phyloP scores from a whole-genome alignment of 805 yeast species.

The Metschnikowia lunata region DNA sequence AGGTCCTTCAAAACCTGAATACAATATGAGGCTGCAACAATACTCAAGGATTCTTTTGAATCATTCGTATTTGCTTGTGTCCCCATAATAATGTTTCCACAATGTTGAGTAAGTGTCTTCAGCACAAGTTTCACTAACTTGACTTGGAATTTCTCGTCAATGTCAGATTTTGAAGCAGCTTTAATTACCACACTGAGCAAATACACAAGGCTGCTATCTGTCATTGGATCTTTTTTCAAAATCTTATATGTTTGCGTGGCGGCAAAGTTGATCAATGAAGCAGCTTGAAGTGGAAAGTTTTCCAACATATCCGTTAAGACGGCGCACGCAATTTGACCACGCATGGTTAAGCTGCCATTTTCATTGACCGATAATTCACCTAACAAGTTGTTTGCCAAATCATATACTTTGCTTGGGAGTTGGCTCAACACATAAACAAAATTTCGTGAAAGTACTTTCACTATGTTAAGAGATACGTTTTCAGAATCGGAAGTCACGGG shows the following conservation, averaged over 20 bases:
- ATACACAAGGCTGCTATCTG: conserved; percentile 25
- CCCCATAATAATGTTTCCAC: conserved; percentile 15
- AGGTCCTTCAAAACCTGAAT: conserved; percentile 29
- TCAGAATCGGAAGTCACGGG: not conserved
- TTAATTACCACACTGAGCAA: conserved; percentile 30
- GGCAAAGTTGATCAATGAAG: conserved; percentile 33
- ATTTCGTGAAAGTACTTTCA: conserved; percentile 28
- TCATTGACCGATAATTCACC: conserved; percentile 22
- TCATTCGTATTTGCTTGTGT: conserved; percentile 13
- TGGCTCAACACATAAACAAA: conserved; percentile 24
- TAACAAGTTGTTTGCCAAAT: conserved; percentile 33
- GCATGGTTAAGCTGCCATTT: conserved; percentile 14
- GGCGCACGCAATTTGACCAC: conserved; percentile 24
- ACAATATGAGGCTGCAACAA: conserved; percentile 28
- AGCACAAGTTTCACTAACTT: conserved; percentile 31
- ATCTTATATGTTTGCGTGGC: conserved; percentile 36
- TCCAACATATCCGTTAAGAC: conserved; percentile 37
- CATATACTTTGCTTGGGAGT: conserved; percentile 34
- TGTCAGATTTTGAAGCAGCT: conserved; percentile 33
- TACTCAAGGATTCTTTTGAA: conserved; percentile 1
- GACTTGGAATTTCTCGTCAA: conserved; percentile 37
- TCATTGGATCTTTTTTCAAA: conserved; percentile 30
- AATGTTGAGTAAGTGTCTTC: conserved; percentile 23
- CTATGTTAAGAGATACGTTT: conserved; percentile 16
- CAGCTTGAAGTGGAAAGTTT: conserved; percentile 31